These are phyloP conservation scores for Trichoderma lentiforme DNA, from an alignment of 2,329 filamentous ascomycete genomes.

Conservation along the genomic window DNA sequence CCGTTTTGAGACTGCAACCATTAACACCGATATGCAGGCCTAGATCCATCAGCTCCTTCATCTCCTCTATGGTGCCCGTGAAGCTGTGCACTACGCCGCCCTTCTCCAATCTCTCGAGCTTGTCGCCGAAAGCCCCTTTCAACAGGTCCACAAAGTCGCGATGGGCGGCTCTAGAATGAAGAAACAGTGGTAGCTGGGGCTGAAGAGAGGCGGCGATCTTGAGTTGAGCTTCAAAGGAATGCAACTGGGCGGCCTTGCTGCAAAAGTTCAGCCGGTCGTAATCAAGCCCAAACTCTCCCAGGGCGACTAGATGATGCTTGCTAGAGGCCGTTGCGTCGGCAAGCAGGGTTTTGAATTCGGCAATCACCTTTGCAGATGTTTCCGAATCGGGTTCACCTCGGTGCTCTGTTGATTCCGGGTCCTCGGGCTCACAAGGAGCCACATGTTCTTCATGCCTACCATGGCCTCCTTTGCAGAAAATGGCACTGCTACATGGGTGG, in stretches of 20 bases:
- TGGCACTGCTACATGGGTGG: constrained; percentile 82
- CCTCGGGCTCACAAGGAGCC: constrained; percentile 52
- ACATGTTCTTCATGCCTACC: constrained; percentile 38
- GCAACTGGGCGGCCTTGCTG: constrained; percentile 72
- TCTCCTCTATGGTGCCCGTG: constrained; percentile 82
- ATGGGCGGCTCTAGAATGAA: constrained; percentile 87
- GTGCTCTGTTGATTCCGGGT: constrained; percentile 46
- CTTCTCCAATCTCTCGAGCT: constrained; percentile 64
- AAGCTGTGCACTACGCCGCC: constrained; percentile 92
- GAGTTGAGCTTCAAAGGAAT: constrained; percentile 82
- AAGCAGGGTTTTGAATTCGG: constrained; percentile 63
- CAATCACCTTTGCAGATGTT: constrained; percentile 50
- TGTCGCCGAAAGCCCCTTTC: constrained; percentile 52
- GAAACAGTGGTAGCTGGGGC: constrained; percentile 80
- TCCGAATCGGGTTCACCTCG: constrained; percentile 44
- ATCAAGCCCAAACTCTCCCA: constrained; percentile 94
- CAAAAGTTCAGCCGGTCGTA: constrained; percentile 89
- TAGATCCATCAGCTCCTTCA: constrained; percentile 72
- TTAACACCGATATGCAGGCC: constrained; percentile 94
- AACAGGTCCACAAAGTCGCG: constrained; percentile 77
- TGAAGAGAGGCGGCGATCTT: constrained; percentile 66
- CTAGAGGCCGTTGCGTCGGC: constrained; percentile 51
- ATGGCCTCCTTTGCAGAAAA: constrained; percentile 58
- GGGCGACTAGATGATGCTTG: constrained; percentile 59
- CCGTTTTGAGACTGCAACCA: constrained; percentile 93